Evolutionary conservation across 495 filamentous ascomycete species (phyloP), one percentile per base, ranked within the genome.

Genomic region (Hypoxylon lienhwacheense): DNA sequence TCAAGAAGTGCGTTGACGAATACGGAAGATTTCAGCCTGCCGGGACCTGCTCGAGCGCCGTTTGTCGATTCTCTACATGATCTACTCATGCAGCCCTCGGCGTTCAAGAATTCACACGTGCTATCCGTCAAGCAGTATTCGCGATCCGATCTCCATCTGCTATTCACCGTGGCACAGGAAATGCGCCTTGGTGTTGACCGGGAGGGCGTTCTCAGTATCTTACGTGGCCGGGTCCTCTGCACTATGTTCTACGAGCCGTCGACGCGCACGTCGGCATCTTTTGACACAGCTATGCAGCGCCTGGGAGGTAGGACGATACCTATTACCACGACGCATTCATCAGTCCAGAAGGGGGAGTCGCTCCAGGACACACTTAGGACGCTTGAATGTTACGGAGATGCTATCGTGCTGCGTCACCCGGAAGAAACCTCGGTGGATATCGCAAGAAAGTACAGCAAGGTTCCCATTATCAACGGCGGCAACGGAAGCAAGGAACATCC

Each of bases 201-300:
- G 26, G 84, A 95, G 60, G 93, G 93, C 46, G 84, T 92, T 20
- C 81, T 98, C 54, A 85, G 91, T 54, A 77, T 96, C 41, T 81
- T 98, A 44, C 89, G 86, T 63, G 90, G 91, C 24, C 84, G 87
- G 32, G 75, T 97, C 19, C 81, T 98, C 19, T 87, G 84, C 75
- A 91, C 88, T 1, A 83, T 97, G 74, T 98, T 98, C 83, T 98
- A 88, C 73, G 93, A 98, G 77, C 92, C 93, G 2, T 97, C 91
- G 1, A 98, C 93, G 4, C 83, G 93, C 24, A 98, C 93, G 7
- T 97, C 92, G 11, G 85, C 89, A 35, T 98, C 93, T 17, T 98
- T 98, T 63, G 95, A 98, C 64, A 85, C 91, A 21, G 95, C 93
- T 29, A 98, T 98, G 93, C 91, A 97, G 77, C 86, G 95, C 10